Evolutionary conservation across 2,329 filamentous ascomycete species (phyloP), one percentile per base, ranked within the genome.

Genomic region (Paramyrothecium sp.): DNA sequence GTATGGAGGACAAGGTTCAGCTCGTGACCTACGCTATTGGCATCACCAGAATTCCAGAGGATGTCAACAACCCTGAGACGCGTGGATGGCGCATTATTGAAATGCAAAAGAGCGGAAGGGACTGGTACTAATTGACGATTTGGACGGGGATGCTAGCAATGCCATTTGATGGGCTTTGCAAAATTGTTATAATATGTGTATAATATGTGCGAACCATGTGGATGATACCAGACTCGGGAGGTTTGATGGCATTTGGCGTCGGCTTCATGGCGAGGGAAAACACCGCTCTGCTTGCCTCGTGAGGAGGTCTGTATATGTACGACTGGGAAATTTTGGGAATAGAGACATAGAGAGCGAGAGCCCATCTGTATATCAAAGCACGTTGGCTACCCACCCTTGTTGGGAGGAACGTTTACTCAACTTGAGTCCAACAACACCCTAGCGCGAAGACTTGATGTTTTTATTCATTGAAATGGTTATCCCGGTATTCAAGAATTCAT

Each of bases 1-100:
- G 95, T 48, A 98, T 97, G 92, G 95, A 99, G 75, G 95, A 99
- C 77, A 96, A 93, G 78, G 95, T 99, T 22, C 95, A 99, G 77
- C 88, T 97, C 65, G 95, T 99, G 64, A 98, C 95, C 2, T 99
- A 99, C 70, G 95, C 94, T 61, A 98, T 99, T 65, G 95, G 95
- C 67, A 90, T 99, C 59, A 99, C 95, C 3, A 84, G 95, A 63
- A 87, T 96, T 59, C 89, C 95, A 2, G 95, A 99, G 71, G 95
- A 99, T 66, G 94, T 98, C 65, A 94, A 89, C 80, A 98, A 99
- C 74, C 91, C 92, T 2, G 95, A 99, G 79, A 99, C 95, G 12
- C 85, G 93, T 70, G 95, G 95, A 33, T 99, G 95, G 95, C 89
- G 94, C 69, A 80, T 99, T 74, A 98, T 99, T 71, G 95, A 99